Evolutionary conservation across 2,329 filamentous ascomycete genomes (phyloP), one percentile per base, ranked within the genome.

Genomic region (Colletotrichum orchidophilum): DNA sequence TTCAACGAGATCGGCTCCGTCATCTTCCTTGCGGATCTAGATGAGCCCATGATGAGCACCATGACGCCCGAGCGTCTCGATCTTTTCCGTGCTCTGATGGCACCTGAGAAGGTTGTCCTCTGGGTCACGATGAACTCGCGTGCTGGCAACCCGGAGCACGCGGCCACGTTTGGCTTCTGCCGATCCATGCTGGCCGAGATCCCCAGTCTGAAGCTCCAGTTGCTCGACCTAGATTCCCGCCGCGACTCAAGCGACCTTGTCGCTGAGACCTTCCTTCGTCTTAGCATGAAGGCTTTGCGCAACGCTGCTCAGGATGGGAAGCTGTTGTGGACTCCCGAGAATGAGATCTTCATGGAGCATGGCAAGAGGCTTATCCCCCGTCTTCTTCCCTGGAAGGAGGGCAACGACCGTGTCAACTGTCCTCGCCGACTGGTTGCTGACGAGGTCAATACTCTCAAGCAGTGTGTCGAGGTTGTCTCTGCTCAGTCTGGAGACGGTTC

Each of bases 351-450:
- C 50, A 74, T 84, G 1, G 76, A 82, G 46, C 65, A 75, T 2
- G 80, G 80, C 1, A 73, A 55, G 5, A 78, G 79, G 0, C 71
- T 82, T 0, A 76, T 85, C 3, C 81, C 83, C 0, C 81, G 84
- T 0, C 75, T 85, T 3, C 21, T 84, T 2, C 82, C 84, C 0
- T 82, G 81, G 75, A 77, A 79, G 50, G 66, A 76, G 1, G 80
- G 75, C 6, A 85, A 84, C 64, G 76, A 82, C 49, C 77, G 81
- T 0, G 74, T 80, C 58, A 85, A 84, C 60, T 78, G 83, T 1
- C 63, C 77, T 2, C 80, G 83, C 8, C 78, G 83, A 7, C 66
- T 81, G 1, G 78, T 85, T 9, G 73, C 77, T 0, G 75, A 72
- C 2, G 68, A 71, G 0, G 58, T 80, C 27, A 81, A 83, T 69